A percentile compares a stretch with the other conserved stretches of the same genome.
These are phyloP conservation scores for Daldinia sp. DNA, from an alignment of 2,329 filamentous ascomycete genomes.

Conservation along the genomic window DNA sequence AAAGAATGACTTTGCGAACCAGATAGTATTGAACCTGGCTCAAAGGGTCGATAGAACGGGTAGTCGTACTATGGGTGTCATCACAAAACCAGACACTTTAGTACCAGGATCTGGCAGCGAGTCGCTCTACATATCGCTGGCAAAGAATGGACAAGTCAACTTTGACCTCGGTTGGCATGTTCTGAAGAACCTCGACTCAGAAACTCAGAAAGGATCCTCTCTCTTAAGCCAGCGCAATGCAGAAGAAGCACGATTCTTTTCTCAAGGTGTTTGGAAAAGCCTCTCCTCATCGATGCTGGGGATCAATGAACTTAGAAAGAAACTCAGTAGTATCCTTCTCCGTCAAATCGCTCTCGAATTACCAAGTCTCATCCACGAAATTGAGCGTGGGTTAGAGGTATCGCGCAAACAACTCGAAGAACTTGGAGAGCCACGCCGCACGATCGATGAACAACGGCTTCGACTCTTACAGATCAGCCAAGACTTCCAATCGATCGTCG, in stretches of 20 bases:
- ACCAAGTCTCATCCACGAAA: constrained; percentile 55
- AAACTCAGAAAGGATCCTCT: constrained; percentile 43
- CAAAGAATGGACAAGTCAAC: constrained; percentile 55
- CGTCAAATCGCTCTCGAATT: constrained; percentile 57
- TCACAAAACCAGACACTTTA: constrained; percentile 58
- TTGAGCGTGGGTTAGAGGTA: constrained; percentile 48
- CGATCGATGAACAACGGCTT: constrained; percentile 55
- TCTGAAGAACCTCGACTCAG: constrained; percentile 56
- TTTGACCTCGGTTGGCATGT: constrained; percentile 64
- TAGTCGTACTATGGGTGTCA: constrained; percentile 57
- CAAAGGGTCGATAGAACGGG: constrained; percentile 48
- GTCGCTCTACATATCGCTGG: constrained; percentile 51
- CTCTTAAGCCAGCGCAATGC: constrained; percentile 49
- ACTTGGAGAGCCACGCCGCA: constrained; percentile 59
- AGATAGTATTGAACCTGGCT: constrained; percentile 62
- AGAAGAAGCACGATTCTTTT: constrained; percentile 55
- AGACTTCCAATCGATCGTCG: constrained; percentile 54
- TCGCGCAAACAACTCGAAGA: constrained; percentile 51
- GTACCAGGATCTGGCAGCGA: constrained; percentile 52
- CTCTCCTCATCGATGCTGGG: constrained; percentile 53
- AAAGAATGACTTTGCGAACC: constrained; percentile 65
- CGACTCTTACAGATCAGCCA: constrained; percentile 58
- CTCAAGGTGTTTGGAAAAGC: constrained; percentile 50
- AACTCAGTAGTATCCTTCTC: constrained; percentile 61
- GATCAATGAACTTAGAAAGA: constrained; percentile 55